Evolutionary conservation across 306 rosid genomes (phyloP), one percentile per base, ranked within the genome.

Genomic region (Trifolium fragiferum): DNA sequence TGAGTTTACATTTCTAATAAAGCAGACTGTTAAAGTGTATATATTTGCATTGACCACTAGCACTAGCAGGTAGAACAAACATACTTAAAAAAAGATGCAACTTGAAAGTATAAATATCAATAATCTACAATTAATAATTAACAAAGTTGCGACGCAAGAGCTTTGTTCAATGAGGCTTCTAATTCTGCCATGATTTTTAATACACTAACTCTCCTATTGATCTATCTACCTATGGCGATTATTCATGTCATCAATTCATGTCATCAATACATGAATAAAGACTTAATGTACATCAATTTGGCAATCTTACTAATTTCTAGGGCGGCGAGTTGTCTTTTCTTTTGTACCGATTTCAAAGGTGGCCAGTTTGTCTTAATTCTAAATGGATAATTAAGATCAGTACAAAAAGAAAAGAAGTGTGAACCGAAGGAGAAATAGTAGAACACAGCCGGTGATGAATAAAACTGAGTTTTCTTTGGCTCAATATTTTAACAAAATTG

Each of bases 401-500:
- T 37, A 57, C 25, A 25, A 38, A 12, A 54, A 50, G 40, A 38
- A 44, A 33, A 0, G 12, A 6, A 66, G 20, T 23, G 66, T 5
- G 65, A 70, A n/a, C 50, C 63, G 5, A 12, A 50, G 19, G 18
- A 70, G 35, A 44, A 18, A 27, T 23, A 51, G 27, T 14, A 47
- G 14, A 7, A 16, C 75, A 47, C 21, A 8, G 11, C 4, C 5
- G 60, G 62, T 15, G 19, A 53, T 30, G 68, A 59, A 62, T 60
- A 41, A 47, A 66, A 50, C 63, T 20, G n/a, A 1, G 37, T 33
- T 73, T 44, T 9, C 41, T 27, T 43, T 61, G 46, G 23, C 59
- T 35, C 35, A 33, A 68, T 40, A 40, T 71, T 78, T 84, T 88
- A 94, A 77, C 77, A 94, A 86, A 79, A 94, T 89, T 38, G 97